Evolutionary conservation across 2,329 filamentous ascomycete species (phyloP).

Genomic region (Phoma herbarum): DNA sequence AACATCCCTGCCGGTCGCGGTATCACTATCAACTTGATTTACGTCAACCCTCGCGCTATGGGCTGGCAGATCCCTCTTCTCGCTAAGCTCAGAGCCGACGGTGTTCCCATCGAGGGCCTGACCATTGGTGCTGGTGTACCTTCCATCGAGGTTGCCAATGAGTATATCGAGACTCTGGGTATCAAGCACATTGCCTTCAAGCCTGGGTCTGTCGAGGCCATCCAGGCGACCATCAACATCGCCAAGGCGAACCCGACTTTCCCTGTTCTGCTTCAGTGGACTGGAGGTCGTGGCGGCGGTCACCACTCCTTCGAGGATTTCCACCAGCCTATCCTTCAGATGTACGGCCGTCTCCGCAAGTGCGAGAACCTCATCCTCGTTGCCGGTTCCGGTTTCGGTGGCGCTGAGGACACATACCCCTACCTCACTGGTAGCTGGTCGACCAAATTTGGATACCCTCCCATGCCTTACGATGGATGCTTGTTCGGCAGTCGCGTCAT

Average conservation of each 20-base stretch:
- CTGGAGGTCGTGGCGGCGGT: conserved; percentile 59
- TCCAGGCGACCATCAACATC: conserved; percentile 58
- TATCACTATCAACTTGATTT: conserved; percentile 64
- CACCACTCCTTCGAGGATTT: conserved; percentile 62
- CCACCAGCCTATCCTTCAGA: conserved; percentile 59
- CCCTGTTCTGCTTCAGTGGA: conserved; percentile 60
- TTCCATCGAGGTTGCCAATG: conserved; percentile 58
- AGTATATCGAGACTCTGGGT: conserved; percentile 66
- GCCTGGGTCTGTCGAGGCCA: conserved; percentile 57
- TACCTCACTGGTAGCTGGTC: conserved; percentile 59
- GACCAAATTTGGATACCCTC: conserved; percentile 53
- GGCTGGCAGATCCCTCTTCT: conserved; percentile 63
- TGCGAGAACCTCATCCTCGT: conserved; percentile 58
- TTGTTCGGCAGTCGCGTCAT: conserved; percentile 59
- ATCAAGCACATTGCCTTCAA: conserved; percentile 61
- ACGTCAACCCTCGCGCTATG: conserved; percentile 62
- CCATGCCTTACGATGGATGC: conserved; percentile 60
- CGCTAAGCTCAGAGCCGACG: conserved; percentile 57
- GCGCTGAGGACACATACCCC: conserved; percentile 57
- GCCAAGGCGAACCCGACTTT: conserved; percentile 57
- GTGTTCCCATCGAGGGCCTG: conserved; percentile 58
- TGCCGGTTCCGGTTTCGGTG: conserved; percentile 59
- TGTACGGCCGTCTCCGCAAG: conserved; percentile 56
- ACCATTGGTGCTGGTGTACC: conserved; percentile 60
- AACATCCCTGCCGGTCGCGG: conserved; percentile 59